Evolutionary conservation across 2,329 filamentous ascomycete species (phyloP).

Genomic region (Stagonosporopsis rhizophila): DNA sequence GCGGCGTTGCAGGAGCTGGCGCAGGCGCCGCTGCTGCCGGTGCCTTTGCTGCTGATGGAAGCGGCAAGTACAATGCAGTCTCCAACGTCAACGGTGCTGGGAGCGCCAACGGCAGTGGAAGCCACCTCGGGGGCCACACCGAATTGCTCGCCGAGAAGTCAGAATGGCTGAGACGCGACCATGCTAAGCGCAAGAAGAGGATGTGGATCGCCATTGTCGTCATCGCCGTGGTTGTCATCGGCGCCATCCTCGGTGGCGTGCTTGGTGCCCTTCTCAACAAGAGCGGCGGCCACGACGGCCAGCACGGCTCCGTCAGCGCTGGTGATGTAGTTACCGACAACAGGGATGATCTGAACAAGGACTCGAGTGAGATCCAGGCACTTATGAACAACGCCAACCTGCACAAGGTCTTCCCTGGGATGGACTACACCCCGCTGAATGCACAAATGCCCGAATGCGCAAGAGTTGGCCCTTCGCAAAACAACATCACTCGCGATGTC

Average conservation of each 20-base stretch:
- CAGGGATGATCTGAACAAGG: conserved; percentile 74
- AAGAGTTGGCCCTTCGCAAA: conserved; percentile 80
- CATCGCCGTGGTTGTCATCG: conserved; percentile 70
- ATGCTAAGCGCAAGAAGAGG: conserved; percentile 64
- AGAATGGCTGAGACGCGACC: conserved; percentile 67
- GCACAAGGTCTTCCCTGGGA: conserved; percentile 92
- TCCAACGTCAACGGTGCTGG: conserved; percentile 30
- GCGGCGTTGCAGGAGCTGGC: conserved; percentile 52
- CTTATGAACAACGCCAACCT: conserved; percentile 81
- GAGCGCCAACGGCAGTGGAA: conserved; percentile 13
- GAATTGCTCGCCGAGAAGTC: conserved; percentile 65
- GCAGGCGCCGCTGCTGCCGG: conserved; percentile 48
- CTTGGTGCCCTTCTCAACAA: conserved; percentile 73
- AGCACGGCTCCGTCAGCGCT: conserved; percentile 33
- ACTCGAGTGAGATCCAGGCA: conserved; percentile 80
- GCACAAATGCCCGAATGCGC: conserved; percentile 88
- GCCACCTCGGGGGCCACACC: conserved; percentile 19
- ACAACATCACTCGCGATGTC: conserved; percentile 91
- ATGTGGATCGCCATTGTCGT: conserved; percentile 72
- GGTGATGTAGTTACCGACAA: conserved; percentile 64
- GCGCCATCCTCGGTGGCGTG: conserved; percentile 75
- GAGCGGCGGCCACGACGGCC: conserved; percentile 36
- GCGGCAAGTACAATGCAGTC: conserved; percentile 66
- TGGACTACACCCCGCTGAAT: conserved; percentile 94
- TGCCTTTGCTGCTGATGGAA: conserved; percentile 39